Conservation (phyloP, 345 rosid species). For the Eucalyptus erythrocorys region DNA sequence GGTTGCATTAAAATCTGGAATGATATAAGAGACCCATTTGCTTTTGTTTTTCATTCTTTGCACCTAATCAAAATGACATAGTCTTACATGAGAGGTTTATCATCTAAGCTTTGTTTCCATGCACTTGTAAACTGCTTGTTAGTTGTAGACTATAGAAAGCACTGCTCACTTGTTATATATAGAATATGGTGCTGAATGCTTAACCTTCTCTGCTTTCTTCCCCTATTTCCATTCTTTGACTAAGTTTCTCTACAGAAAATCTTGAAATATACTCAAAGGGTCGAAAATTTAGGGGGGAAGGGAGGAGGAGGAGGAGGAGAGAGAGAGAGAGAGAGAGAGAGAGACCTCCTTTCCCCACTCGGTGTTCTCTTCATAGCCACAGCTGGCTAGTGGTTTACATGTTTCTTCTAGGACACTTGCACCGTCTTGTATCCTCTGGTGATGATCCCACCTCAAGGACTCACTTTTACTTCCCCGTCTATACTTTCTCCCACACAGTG, state of each 20-base stretch:
- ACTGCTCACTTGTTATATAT: background rate
- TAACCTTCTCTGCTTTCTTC: background rate
- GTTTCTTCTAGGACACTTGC: background rate
- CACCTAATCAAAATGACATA: background rate
- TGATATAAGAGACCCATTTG: background rate
- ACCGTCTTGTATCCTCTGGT: background rate
- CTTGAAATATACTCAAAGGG: background rate
- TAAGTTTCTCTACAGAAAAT: background rate
- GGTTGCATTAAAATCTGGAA: background rate
- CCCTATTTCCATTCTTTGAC: background rate
- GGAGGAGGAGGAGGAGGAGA: background rate
- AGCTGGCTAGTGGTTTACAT: slow-evolving; percentile 7
- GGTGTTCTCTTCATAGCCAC: slow-evolving; percentile 15
- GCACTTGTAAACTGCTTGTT: background rate
- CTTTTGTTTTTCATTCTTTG: background rate
- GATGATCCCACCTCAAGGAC: background rate
- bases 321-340: background rate
- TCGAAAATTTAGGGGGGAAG: background rate
- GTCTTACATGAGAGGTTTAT: background rate
- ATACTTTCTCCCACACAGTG: slow-evolving; percentile 4
- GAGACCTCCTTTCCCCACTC: slow-evolving; percentile 16
- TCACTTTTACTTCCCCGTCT: background rate
- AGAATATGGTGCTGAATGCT: background rate
- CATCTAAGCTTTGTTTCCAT: background rate
- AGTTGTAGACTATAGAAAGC: background rate